Conservation (phyloP, 331 rosid species). For the Cucumis variabilis region DNA sequence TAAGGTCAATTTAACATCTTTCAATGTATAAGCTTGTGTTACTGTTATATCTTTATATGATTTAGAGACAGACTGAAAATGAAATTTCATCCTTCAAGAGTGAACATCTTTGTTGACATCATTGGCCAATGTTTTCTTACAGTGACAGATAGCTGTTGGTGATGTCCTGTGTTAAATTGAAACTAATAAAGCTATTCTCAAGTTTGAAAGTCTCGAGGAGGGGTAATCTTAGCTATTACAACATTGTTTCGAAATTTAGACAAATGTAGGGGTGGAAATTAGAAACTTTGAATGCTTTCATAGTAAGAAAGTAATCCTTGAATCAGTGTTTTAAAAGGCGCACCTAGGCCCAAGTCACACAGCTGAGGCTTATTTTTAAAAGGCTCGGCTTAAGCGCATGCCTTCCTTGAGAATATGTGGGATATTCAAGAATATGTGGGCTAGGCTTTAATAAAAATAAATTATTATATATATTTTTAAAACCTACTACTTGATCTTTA, state of each 20-base stretch:
- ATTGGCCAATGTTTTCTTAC: conserved; percentile 37
- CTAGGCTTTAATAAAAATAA: too few relatives aligned
- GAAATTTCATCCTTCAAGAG: not conserved
- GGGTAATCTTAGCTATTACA: conserved; percentile 58
- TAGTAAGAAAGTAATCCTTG: not conserved
- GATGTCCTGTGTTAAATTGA: conserved; percentile 95
- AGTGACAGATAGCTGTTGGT: conserved; percentile 87
- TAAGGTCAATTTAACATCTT: conserved; percentile 53
- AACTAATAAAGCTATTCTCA: conserved; percentile 97
- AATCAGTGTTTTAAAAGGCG: too few relatives aligned
- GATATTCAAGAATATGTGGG: too few relatives aligned
- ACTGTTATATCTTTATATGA: conserved; percentile 31
- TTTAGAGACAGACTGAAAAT: not conserved
- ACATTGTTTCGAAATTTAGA: not conserved
- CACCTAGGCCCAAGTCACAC: too few relatives aligned
- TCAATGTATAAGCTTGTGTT: too few relatives aligned
- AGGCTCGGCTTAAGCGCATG: too few relatives aligned
- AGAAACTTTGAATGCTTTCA: not conserved
- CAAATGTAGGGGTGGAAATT: not conserved
- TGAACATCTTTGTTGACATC: conserved; percentile 33
- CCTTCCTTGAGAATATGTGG: too few relatives aligned
- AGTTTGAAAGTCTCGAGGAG: conserved; percentile 96
- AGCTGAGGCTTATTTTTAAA: too few relatives aligned
- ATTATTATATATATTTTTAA: too few relatives aligned
- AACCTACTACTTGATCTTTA: too few relatives aligned